Evolutionary conservation across 2,329 filamentous ascomycete genomes (phyloP), one percentile per base, ranked within the genome.

Genomic region (Paecilomyces dactylethromorphus): DNA sequence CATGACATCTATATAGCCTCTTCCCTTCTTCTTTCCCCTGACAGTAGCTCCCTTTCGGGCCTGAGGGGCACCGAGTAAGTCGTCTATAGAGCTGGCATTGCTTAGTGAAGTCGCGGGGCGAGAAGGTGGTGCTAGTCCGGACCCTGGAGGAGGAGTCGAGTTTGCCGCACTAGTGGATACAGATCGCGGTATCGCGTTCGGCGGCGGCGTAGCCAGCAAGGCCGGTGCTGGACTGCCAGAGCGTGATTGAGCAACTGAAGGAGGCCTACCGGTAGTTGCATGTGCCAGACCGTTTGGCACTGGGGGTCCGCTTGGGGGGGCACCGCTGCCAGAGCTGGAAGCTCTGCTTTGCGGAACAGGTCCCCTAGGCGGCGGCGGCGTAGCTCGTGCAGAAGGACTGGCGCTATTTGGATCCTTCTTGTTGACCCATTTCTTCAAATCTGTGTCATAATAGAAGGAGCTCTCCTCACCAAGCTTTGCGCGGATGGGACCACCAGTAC

Each of bases 401-500:
- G 89, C 87, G 7, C 84, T 83, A 13, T 78, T 79, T 12, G 87
- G 87, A 11, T 86, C 85, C 72, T 96, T 97, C 80, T 97, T 97
- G 79, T 99, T 97, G 72, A 99, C 82, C 95, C 95, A 99, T 72
- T 94, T 92, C 79, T 96, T 95, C 56, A 96, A 83, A n/a, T 97
- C 90, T 2, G 92, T 89, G 70, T 99, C 94, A 69, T 94, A 99
- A 65, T 93, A 88, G 74, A 99, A 97, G 53, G 87, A 91, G 73
- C 86, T 96, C 69, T 94, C 86, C 74, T 99, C 95, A 61, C 93
- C 95, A 8, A 99, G 84, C 69, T 99, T 99, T 62, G 95, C 94
- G 66, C 85, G 87, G 72, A 97, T 90, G n/a, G 92, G 85, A 29
- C 74, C 76, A 24, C 68, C 65, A 54, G 68, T 66, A n/a, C 81